These are phyloP conservation scores for Xerocomus potaroensis DNA, from an alignment of 768 basidiomycete species.

Conservation along the genomic window DNA sequence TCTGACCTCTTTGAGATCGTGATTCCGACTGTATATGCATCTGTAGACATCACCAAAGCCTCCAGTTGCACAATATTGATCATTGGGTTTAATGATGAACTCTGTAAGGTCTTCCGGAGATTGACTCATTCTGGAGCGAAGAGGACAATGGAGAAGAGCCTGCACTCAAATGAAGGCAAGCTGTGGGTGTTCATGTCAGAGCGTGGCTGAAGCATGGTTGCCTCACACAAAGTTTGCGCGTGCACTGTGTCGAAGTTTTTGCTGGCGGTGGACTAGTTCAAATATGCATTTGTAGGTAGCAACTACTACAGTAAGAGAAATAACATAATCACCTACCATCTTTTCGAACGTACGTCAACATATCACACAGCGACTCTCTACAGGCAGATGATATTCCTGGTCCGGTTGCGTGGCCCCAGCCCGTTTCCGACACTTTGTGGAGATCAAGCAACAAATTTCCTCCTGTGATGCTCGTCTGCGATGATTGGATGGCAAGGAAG, in stretches of 20 bases:
- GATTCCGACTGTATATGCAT: background rate
- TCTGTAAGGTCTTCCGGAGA: slow-evolving; percentile 6
- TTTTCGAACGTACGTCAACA: slow-evolving; percentile 16
- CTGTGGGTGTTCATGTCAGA: too few relatives aligned
- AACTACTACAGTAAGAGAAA: too few relatives aligned
- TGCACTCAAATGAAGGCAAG: too few relatives aligned
- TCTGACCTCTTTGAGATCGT: background rate
- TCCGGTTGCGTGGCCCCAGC: background rate
- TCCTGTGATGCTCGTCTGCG: slow-evolving; percentile 16
- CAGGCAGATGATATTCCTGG: slow-evolving; percentile 4
- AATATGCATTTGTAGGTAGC: too few relatives aligned
- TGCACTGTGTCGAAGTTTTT: too few relatives aligned
- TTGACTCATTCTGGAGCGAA: background rate
- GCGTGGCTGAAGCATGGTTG: too few relatives aligned
- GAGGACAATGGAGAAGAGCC: too few relatives aligned
- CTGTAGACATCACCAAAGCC: slow-evolving; percentile 5
- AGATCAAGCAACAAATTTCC: slow-evolving; percentile 13
- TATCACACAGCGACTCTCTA: slow-evolving; percentile 11
- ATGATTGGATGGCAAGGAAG: slow-evolving; percentile 13
- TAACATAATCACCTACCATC: background rate
- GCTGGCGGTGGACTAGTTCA: too few relatives aligned
- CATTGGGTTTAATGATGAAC: background rate
- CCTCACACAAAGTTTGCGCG: too few relatives aligned
- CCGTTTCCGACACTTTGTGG: slow-evolving; percentile 3
- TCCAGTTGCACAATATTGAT: slow-evolving; percentile 6